Conservation (phyloP, 345 rosid species). For the Heritiera littoralis region DNA sequence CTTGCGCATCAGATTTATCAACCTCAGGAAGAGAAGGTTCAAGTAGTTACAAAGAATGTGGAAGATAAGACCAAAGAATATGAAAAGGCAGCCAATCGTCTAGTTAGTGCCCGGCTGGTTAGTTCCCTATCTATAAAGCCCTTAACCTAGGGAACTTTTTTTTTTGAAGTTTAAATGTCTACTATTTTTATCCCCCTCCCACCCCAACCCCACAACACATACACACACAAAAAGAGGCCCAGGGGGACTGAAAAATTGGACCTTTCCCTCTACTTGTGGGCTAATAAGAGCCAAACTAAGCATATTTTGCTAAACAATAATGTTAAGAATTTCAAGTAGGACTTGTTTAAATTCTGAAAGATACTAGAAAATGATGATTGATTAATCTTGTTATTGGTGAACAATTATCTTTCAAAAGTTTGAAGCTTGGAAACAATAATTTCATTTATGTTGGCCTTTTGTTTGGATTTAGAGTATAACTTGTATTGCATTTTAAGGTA, state of each 20-base stretch:
- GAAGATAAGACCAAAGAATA: constrained; percentile 59
- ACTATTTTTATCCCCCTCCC: too few relatives aligned
- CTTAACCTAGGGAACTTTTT: neutral
- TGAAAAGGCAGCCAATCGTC: constrained; percentile 78
- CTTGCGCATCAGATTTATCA: constrained; percentile 57
- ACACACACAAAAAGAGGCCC: neutral
- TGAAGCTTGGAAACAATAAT: constrained; percentile 7
- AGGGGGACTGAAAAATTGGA: neutral
- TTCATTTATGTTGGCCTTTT: constrained; percentile 1
- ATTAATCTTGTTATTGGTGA: constrained; percentile 1
- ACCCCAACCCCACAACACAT: too few relatives aligned
- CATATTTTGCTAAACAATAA: neutral
- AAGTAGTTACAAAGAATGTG: constrained; percentile 52
- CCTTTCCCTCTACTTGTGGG: neutral
- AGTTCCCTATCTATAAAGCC: constrained; percentile 30
- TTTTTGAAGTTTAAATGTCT: too few relatives aligned
- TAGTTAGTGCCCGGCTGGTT: constrained; percentile 67
- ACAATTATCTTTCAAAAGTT: constrained; percentile 4
- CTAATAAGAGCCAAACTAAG: neutral
- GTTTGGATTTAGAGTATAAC: constrained; percentile 3
- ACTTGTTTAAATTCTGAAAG: neutral
- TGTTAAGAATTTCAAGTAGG: neutral
- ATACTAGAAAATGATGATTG: constrained; percentile 3
- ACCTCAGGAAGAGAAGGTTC: constrained; percentile 72
- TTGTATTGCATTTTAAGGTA: constrained; percentile 40